Evolutionary conservation across 495 filamentous ascomycete species (phyloP).

Genomic region (Annulohypoxylon stygium): DNA sequence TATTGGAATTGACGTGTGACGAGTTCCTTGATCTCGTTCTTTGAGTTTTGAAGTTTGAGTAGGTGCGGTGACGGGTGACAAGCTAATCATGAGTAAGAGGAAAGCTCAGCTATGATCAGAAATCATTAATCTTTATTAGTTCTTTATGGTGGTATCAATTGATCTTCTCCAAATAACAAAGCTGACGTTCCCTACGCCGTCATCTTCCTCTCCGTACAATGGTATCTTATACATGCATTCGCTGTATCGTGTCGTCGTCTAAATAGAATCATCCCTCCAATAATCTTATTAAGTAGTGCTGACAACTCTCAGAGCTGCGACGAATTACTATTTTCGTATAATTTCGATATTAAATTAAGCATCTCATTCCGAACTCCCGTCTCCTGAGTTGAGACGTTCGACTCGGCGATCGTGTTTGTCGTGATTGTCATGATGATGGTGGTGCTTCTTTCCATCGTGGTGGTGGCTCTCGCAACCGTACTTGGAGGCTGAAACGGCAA

Average conservation of each 20-base stretch:
- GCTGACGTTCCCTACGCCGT: not conserved
- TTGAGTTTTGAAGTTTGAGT: not conserved
- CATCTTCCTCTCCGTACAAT: slow-evolving; percentile 7
- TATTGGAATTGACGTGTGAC: not conserved
- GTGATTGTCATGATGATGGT: not conserved
- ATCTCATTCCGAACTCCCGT: slow-evolving; percentile 2
- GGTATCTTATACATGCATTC: slow-evolving; percentile 23
- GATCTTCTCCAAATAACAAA: not conserved
- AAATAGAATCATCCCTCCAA: not conserved
- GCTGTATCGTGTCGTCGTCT: not conserved
- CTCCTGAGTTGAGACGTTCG: not conserved
- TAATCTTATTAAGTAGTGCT: slow-evolving; percentile 11
- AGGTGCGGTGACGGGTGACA: not conserved
- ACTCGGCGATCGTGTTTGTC: not conserved
- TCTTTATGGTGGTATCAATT: slow-evolving; percentile 16
- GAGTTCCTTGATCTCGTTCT: not conserved
- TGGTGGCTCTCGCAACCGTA: slow-evolving; percentile 9
- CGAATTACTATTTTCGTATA: slow-evolving; percentile 3
- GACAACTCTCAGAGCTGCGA: not conserved
- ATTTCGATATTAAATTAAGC: not conserved
- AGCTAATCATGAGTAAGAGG: not conserved
- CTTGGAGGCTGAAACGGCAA: slow-evolving; percentile 7
- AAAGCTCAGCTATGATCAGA: slow-evolving; percentile 10
- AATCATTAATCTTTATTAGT: slow-evolving; percentile 17
- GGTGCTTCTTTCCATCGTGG: not conserved